Evolutionary conservation across 352 stramenopile genomes (phyloP), one percentile per base, ranked within the genome.

Genomic region (Hyaloperonospora brassicae): DNA sequence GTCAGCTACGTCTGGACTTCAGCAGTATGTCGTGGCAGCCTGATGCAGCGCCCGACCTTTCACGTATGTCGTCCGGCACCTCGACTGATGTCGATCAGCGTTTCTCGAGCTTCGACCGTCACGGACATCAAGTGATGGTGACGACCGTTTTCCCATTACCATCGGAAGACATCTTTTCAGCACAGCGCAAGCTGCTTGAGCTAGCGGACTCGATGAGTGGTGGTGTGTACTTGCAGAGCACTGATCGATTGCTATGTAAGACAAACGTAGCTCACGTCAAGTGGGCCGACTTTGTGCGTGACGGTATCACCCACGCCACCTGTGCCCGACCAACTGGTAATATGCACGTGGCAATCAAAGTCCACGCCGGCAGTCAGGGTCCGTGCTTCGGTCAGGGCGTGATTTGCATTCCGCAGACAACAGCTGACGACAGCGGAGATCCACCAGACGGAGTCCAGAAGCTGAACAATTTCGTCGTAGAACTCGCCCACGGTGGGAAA

Each of bases 161-260:
- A 35, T 87, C 76, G 0, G 83, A 93, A 59, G 83, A 93, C 50
- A 81, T 86, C 35, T 93, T 93, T 49, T 86, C 80, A 2, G 79
- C 85, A 39, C 83, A 93, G 55, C 78, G 80, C n/a, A 84, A 80
- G 41, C 66, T 93, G 10, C 68, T 87, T n/a, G 75, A 89, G 53
- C 73, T 92, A 27, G 82, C 82, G 1, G 77, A 87, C 27, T 72
- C 76, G 22, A 71, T 89, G 23, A 79, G 69, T 31, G 74, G 76
- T 10, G 79, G 79, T 25, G 62, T 87, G 23, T 81, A 78, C 41
- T 71, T 85, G 21, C 61, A 73, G 23, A 73, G 65, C 41, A 68
- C 62, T 8, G 64, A 73, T 58, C 57, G 61, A 45, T 39, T 64
- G 46, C 30, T 74, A 39, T 72, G 73, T 42, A 71, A 68, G 49